Base-by-base conservation (phyloP, 495 filamentous ascomycete species). In the Chaetomium cochliodes region DNA sequence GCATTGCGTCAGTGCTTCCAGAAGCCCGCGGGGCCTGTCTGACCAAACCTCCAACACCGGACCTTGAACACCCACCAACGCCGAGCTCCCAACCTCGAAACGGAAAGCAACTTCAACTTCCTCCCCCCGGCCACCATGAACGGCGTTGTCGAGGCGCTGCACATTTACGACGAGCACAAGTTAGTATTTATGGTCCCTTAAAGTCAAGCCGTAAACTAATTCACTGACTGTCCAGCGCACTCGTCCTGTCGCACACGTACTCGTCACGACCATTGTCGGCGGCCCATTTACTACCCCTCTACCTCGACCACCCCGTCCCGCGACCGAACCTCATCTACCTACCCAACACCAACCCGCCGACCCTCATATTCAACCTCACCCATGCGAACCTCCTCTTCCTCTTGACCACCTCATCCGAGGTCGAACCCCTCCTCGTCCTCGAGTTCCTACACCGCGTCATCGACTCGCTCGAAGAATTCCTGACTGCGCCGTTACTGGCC, bases 101-200 rank as follows among this genome's bases (percentile, higher is more conserved):
- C 9, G 13, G 6, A 30, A 50, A 25, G 57, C 13, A 57, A 39
- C 49, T n/a, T n/a, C n/a, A 33, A 33, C 30, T n/a, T n/a, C n/a
- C n/a, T n/a, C n/a, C n/a, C 28, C 6, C 28, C 28, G 28, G 28
- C 64, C 72, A 74, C 71, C 74, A 91, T 91, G 86, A 92, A 87
- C 84, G 86, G 90, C 78, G 87, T 90, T 74, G 89, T 98, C 71
- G 93, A 97, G 83, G 94, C 94, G 70, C 80, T 98, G 71, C 96
- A 97, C 83, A 92, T 98, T 73, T 96, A 88, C 76, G 92, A 97
- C 82, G 92, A 96, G 79, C 84, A 90, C 76, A 92, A 91, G 92
- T 94, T 77, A 71, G 81, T 22, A n/a, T 4, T 26, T 58, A 3
- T 23, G 4, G 4, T 41, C 46, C 1, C 23, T 23, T 23, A 5